Evolutionary conservation across 176 grass and related monocot species (phyloP), one percentile per base, ranked within the genome.

Genomic region (Musa schizocarpa): DNA sequence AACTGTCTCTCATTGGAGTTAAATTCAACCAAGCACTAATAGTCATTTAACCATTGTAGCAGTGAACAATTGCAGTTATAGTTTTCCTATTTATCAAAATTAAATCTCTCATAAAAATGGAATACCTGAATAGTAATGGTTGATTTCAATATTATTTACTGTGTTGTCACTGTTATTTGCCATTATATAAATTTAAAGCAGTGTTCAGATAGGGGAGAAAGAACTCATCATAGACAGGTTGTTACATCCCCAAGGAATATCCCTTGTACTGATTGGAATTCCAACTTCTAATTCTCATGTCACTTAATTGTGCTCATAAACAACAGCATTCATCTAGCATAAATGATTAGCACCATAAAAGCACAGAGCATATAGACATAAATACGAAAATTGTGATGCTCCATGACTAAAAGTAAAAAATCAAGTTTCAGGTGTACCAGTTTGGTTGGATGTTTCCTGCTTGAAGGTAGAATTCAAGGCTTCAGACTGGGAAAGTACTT

Each of bases 401-500:
- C 11, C 1, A 11, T 11, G 26, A 65, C 10, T 25, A 2, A 70
- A 25, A 73, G 8, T 61, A 48, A 34, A 34, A 8, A 64, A 76
- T 9, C 8, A 75, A 53, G 2, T n/a, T 27, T 24, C 25, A 9
- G 68, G 71, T 83, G 14, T 94, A 99, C 95, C 83, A 53, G 71
- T 89, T 77, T 79, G 68, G 22, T 57, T 79, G n/a, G 65, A 67
- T 12, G 34, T 51, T 21, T 59, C 80, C 69, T 79, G 74, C 64
- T 93, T 77, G 76, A 84, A 73, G 87, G 83, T 80, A 65, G 87
- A 89, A 73, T 82, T 78, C 55, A 87, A 65, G 22, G 78, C 71
- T 80, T 86, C 80, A 70, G 88, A 94, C 22, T 88, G 90, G 76
- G 88, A 87, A 84, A 99, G 88, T 26, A 94, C 87, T 83, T 94